Evolutionary conservation across 257 asterid species (phyloP).

Genomic region (Voacanga thouarsii): DNA sequence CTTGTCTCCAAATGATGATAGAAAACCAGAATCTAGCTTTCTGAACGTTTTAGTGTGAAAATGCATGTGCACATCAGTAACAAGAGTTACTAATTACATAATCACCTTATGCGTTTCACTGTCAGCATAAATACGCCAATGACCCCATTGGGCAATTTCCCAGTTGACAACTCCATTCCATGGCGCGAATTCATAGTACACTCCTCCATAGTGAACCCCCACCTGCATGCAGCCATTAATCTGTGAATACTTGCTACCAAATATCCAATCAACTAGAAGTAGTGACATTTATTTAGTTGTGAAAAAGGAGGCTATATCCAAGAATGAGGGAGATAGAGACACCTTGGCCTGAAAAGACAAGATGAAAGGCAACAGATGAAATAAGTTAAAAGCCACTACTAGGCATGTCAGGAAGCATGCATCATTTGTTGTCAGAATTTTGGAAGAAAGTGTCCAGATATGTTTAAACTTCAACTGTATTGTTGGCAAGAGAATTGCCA

Average conservation of each 20-base stretch:
- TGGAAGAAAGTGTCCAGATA: no score
- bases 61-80: not conserved
- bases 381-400: no score
- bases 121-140: conserved; percentile 79
- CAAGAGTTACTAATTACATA: not conserved
- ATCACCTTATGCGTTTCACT: conserved; percentile 62
- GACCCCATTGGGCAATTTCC: conserved; percentile 91
- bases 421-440: no score
- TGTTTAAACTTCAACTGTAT: no score
- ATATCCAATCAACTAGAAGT: not conserved
- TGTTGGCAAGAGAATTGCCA: no score
- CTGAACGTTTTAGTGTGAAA: not conserved
- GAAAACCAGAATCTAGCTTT: not conserved
- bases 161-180: conserved; percentile 87
- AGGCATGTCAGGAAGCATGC: no score
- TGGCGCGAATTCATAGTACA: conserved; percentile 82
- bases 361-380: no score
- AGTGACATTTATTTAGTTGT: not conserved
- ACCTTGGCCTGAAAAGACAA: no score
- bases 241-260: not conserved
- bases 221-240: conserved; percentile 46
- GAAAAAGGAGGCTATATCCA: not conserved
- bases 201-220: conserved; percentile 77
- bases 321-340: no score
- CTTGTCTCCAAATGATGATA: not conserved